Percentiles rank a stretch among this genome's conserved stretches.
Conservation (phyloP, 2,329 filamentous ascomycete genomes). For the Sporothrix protearum region DNA sequence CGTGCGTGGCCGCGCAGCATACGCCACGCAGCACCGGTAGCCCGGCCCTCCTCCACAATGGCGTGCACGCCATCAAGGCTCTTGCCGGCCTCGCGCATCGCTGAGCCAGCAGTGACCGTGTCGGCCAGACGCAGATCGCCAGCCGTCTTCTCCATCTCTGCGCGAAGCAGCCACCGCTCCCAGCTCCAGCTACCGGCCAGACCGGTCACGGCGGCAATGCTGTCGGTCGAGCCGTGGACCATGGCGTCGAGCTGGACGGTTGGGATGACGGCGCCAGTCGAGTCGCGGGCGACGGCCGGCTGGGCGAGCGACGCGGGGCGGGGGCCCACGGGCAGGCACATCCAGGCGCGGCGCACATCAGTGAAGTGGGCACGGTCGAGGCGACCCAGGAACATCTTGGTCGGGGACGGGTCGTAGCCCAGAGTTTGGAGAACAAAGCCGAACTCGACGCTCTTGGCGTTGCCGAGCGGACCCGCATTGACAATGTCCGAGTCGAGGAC, state of each 20-base stretch:
- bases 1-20: conserved; percentile 61
- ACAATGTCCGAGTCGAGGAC: conserved; percentile 88
- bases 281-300: conserved; percentile 35
- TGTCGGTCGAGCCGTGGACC: conserved; percentile 64
- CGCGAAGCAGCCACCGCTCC: conserved; percentile 92
- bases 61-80: conserved; percentile 58
- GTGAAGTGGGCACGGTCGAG: conserved; percentile 72
- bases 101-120: conserved; percentile 48
- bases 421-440: conserved; percentile 83
- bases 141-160: conserved; percentile 75
- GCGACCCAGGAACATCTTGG: conserved; percentile 73
- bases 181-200: conserved; percentile 84
- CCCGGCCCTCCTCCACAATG: conserved; percentile 61
- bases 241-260: conserved; percentile 59
- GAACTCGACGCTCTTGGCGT: conserved; percentile 86
- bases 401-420: conserved; percentile 83
- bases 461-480: conserved; percentile 72
- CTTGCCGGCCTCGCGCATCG: conserved; percentile 55
- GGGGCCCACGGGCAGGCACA: conserved; percentile 77
- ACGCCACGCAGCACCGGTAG: conserved; percentile 57
- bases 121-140: conserved; percentile 60
- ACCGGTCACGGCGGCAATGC: conserved; percentile 71
- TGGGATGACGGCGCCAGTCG: conserved; percentile 41
- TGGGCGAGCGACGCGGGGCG: conserved; percentile 41
- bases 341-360: conserved; percentile 80